Percentiles rank a stretch among this genome's conserved stretches.
Conservation (phyloP, 164 flowering plant genomes). For the Berberis vulgaris region DNA sequence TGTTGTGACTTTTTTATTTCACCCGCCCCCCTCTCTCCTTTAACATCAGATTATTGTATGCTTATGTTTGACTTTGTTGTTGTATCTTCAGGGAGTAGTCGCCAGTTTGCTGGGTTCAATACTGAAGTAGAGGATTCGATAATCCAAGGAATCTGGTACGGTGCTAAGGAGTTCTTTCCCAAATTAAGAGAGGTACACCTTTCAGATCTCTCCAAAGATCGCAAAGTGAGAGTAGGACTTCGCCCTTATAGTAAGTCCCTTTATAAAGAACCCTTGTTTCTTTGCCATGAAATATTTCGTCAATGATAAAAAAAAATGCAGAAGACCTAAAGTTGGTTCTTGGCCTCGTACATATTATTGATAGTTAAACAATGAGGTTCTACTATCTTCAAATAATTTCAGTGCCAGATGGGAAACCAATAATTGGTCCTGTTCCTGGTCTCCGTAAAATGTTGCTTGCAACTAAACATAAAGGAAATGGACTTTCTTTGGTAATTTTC, state of each 20-base stretch:
- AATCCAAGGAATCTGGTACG: slow-evolving; percentile 53
- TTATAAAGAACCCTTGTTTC: neutral
- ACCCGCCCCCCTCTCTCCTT: too few relatives aligned
- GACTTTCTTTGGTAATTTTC: slow-evolving; percentile 48
- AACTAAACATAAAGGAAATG: slow-evolving; percentile 90
- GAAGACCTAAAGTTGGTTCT: too few relatives aligned
- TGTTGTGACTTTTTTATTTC: too few relatives aligned
- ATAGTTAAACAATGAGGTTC: neutral
- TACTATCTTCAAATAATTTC: slow-evolving; percentile 4
- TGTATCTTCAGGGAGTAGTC: slow-evolving; percentile 70
- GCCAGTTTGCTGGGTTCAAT: slow-evolving; percentile 68
- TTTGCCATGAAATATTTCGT: too few relatives aligned
- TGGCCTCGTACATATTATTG: neutral
- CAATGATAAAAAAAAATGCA: too few relatives aligned
- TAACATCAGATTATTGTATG: neutral
- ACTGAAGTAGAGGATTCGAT: slow-evolving; percentile 54
- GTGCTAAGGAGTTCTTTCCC: slow-evolving; percentile 73
- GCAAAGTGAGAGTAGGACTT: slow-evolving; percentile 69
- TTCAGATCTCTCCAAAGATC: slow-evolving; percentile 23
- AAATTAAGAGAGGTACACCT: slow-evolving; percentile 36
- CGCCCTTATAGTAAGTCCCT: slow-evolving; percentile 81
- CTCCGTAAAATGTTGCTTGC: slow-evolving; percentile 62
- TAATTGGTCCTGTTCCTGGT: slow-evolving; percentile 81
- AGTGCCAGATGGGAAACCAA: slow-evolving; percentile 94
- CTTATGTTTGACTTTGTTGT: neutral